Evolutionary conservation across 306 rosid genomes (phyloP).

Genomic region (Lagenaria siceraria): DNA sequence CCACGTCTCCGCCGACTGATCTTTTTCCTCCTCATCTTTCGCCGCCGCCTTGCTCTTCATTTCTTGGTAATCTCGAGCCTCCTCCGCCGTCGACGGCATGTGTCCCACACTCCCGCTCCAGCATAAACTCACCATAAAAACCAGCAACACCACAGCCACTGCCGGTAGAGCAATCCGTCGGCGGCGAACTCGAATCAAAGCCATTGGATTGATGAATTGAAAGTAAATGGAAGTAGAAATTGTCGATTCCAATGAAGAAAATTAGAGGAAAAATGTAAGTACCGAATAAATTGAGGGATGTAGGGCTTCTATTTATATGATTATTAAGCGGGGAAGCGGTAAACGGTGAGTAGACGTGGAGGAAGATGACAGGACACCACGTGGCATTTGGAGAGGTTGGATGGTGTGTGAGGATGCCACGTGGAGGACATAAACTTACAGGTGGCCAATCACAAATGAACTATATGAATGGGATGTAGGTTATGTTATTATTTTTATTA

Average conservation of each 20-base stretch:
- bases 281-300: background rate
- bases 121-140: constrained; percentile 6
- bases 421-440: background rate
- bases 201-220: background rate
- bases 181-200: background rate
- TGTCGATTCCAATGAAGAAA: background rate
- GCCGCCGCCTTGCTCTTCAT: constrained; percentile 13
- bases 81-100: constrained; percentile 28
- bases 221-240: background rate
- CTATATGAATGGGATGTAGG: no score
- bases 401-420: background rate
- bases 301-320: background rate
- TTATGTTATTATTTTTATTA: no score
- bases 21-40: constrained; percentile 1
- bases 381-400: background rate
- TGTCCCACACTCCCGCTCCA: constrained; percentile 23
- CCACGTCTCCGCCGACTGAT: constrained; percentile 49
- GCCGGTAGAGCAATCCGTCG: background rate
- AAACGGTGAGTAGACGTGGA: background rate
- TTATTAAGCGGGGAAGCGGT: background rate
- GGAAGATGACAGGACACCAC: background rate
- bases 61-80: constrained; percentile 25
- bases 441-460: background rate
- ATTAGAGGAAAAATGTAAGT: no score
- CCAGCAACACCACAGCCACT: constrained; percentile 2